Base-by-base conservation (phyloP, 345 rosid genomes). In the Syzygium grande region DNA sequence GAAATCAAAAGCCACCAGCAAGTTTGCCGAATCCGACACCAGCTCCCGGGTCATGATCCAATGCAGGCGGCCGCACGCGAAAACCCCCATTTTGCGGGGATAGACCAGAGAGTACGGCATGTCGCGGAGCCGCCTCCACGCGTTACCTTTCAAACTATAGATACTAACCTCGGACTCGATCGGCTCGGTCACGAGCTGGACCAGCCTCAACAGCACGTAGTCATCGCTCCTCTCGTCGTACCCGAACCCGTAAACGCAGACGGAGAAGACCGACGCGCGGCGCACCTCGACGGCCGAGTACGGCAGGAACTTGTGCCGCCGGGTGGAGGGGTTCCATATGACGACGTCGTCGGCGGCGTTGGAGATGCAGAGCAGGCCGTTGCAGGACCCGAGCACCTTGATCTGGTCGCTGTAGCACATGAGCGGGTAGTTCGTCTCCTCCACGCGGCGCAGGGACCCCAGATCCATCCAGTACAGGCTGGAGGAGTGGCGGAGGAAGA, bases 181-280 rank as follows among this genome's bases (percentile, higher is more conserved):
- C 15, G 86, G 87, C 10, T 87, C 86, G 51, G 84, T 84, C 21
- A 88, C 77, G 46, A 91, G 90, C 84, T 89, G 91, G 11, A 90
- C 90, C 80, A 89, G 89, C 85, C 95, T 90, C 52, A 90, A 73
- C 59, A 92, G 41, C 55, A 90, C 89, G 77, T 92, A 92, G 68
- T 92, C 94, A 53, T 91, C 92, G 0, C 4, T 51, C 58, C 78
- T 15, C 7, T 83, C 80, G 86, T 92, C 94, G 51, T 87, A 88
- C 11, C 95, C 95, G 6, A 93, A 93, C 17, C 95, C 95, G 6
- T 90, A 92, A 51, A 90, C 90, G 73, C 84, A 80, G 54, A 89
- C 86, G 21, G 90, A 88, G 15, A 86, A 87, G 17, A 90, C 94
- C 5, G 90, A 84, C 4, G 22, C 73, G 58, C 87, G 79, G 30